Conservation (phyloP, 495 filamentous ascomycete species). For the Penicillium lividum region DNA sequence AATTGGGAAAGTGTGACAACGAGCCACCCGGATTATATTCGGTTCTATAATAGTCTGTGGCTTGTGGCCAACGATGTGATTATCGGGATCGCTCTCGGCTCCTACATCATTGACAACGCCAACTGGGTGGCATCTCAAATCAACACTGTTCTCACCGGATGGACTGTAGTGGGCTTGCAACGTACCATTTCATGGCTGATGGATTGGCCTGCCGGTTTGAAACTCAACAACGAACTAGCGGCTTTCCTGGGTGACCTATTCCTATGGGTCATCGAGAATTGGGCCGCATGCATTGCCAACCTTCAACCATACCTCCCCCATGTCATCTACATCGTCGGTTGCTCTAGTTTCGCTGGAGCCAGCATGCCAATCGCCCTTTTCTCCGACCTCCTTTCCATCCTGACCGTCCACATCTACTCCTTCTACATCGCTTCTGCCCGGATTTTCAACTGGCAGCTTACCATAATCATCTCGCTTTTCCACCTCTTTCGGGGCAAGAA, state of each 20-base stretch:
- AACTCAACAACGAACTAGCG: slow-evolving; percentile 93
- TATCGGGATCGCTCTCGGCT: slow-evolving; percentile 93
- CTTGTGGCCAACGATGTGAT: slow-evolving; percentile 98
- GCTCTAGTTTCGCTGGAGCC: slow-evolving; percentile 91
- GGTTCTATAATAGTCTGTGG: slow-evolving; percentile 99
- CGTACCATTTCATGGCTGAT: slow-evolving; percentile 93
- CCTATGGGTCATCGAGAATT: slow-evolving; percentile 97
- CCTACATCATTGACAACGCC: slow-evolving; percentile 95
- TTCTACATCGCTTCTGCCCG: slow-evolving; percentile 96
- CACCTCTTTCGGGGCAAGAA: slow-evolving; percentile 98
- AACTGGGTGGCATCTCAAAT: slow-evolving; percentile 82
- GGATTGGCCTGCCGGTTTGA: slow-evolving; percentile 96
- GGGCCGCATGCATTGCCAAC: slow-evolving; percentile 79
- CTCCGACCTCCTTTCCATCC: slow-evolving; percentile 87
- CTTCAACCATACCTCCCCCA: slow-evolving; percentile 78
- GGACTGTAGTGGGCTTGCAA: slow-evolving; percentile 87
- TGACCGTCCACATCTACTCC: slow-evolving; percentile 94
- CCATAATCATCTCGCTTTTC: slow-evolving; percentile 93
- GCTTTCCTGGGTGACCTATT: slow-evolving; percentile 92
- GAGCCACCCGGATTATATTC: slow-evolving; percentile 96
- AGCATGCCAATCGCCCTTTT: slow-evolving; percentile 97
- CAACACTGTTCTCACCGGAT: slow-evolving; percentile 71
- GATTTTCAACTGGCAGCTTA: slow-evolving; percentile 98
- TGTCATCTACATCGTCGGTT: slow-evolving; percentile 90
- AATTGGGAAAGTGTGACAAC: slow-evolving; percentile 96